These are phyloP conservation scores for Seiridium cupressi DNA, from an alignment of 2,329 filamentous ascomycete genomes.

Conservation along the genomic window DNA sequence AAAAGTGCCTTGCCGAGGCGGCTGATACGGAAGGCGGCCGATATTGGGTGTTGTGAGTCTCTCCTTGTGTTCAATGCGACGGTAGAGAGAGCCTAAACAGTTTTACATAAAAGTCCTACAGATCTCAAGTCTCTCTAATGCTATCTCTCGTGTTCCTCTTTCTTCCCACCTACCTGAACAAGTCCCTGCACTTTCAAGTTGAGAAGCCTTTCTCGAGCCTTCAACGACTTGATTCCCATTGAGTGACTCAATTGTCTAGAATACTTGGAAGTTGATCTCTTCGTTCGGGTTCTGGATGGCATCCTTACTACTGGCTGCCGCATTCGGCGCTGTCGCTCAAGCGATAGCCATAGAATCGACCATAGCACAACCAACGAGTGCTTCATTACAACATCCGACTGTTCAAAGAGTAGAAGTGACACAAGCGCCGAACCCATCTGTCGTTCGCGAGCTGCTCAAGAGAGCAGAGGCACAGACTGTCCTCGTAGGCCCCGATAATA, in stretches of 20 bases:
- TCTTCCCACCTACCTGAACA: background rate
- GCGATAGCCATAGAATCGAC: slow-evolving; percentile 31
- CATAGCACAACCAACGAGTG: slow-evolving; percentile 31
- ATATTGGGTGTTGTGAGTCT: background rate
- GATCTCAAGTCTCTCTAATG: background rate
- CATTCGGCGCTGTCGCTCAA: slow-evolving; percentile 30
- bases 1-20: background rate
- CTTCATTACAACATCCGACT: slow-evolving; percentile 29
- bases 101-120: background rate
- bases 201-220: too few relatives aligned
- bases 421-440: slow-evolving; percentile 26
- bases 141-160: background rate
- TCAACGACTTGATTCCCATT: background rate
- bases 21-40: background rate
- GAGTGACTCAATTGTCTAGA: background rate
- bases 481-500: slow-evolving; percentile 47
- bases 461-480: slow-evolving; percentile 32
- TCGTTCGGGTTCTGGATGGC: slow-evolving; percentile 2
- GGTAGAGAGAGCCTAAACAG: background rate
- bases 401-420: slow-evolving; percentile 41
- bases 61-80: too few relatives aligned
- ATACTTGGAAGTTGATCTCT: background rate
- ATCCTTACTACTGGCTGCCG: slow-evolving; percentile 22
- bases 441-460: slow-evolving; percentile 29
- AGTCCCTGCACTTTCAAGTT: background rate